Evolutionary conservation across 2,329 filamentous ascomycete genomes (phyloP).

Genomic region (Xenoacremonium recifei): DNA sequence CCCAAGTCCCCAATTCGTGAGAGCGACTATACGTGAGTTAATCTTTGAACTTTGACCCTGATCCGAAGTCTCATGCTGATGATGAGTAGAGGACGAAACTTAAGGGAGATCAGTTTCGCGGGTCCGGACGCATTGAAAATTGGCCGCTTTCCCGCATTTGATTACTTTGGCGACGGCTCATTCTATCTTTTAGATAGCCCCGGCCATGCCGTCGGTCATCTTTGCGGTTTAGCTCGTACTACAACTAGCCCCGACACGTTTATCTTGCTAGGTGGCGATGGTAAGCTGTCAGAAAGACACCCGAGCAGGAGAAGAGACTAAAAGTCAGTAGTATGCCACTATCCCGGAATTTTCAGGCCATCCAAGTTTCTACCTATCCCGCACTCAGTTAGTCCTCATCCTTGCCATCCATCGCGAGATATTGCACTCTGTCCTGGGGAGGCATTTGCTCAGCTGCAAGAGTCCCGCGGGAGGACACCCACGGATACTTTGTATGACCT

Average conservation of each 20-base stretch:
- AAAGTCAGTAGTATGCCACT: no score
- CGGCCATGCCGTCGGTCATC: slow-evolving; percentile 39
- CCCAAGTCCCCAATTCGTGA: slow-evolving; percentile 32
- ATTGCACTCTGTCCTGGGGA: slow-evolving; percentile 15
- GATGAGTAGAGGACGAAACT: slow-evolving; percentile 22
- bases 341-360: slow-evolving; percentile 36
- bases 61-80: not conserved
- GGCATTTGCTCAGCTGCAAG: slow-evolving; percentile 12
- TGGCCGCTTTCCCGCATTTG: slow-evolving; percentile 35
- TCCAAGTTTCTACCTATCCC: slow-evolving; percentile 34
- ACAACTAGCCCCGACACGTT: slow-evolving; percentile 33
- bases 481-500: slow-evolving; percentile 17
- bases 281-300: no score
- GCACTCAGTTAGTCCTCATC: slow-evolving; percentile 20
- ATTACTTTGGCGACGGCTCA: slow-evolving; percentile 42
- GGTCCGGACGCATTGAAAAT: slow-evolving; percentile 26
- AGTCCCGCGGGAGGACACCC: slow-evolving; percentile 14
- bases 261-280: slow-evolving; percentile 41
- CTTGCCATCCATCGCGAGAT: slow-evolving; percentile 8
- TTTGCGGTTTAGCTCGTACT: slow-evolving; percentile 40
- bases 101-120: slow-evolving; percentile 28
- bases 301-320: no score
- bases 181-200: slow-evolving; percentile 42
- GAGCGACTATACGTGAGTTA: slow-evolving; percentile 31
- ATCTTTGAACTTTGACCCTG: not conserved